phyloP scores from a whole-genome alignment of 2,329 filamentous ascomycete genomes.

The Teratosphaeria viscida region DNA sequence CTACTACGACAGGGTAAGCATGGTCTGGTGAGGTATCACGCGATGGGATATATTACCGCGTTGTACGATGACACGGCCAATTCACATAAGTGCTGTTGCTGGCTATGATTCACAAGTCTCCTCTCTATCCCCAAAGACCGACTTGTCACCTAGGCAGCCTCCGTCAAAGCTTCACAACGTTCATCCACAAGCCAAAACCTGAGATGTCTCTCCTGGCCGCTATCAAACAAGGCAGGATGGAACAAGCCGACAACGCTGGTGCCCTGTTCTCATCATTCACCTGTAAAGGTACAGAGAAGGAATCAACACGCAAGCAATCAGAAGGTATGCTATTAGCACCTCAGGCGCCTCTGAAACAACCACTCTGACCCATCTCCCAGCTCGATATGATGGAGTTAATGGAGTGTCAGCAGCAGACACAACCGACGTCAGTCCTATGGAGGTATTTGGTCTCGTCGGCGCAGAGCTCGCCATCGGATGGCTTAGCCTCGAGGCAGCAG shows the following conservation, averaged over 20 bases:
- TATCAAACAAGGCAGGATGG: background rate
- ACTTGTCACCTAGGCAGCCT: background rate
- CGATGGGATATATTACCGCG: background rate
- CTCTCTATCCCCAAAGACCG: background rate
- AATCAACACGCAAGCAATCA: background rate
- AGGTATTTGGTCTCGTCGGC: background rate
- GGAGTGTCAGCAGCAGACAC: background rate
- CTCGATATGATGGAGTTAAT: background rate
- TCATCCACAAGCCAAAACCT: background rate
- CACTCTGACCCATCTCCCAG: background rate
- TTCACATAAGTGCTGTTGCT: background rate
- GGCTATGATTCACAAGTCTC: background rate
- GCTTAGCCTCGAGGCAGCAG: background rate
- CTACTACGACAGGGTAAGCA: background rate
- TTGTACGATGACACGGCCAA: background rate
- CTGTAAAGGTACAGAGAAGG: background rate
- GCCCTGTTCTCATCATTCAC: background rate
- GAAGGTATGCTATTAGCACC: background rate
- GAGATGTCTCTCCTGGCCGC: background rate
- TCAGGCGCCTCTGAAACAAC: background rate
- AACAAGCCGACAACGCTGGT: background rate
- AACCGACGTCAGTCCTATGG: background rate
- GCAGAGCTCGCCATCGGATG: background rate
- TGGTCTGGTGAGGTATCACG: background rate
- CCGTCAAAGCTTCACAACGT: background rate